Evolutionary conservation across 1,139 yeast species (phyloP).

Genomic region (Debaryomyces sp.): DNA sequence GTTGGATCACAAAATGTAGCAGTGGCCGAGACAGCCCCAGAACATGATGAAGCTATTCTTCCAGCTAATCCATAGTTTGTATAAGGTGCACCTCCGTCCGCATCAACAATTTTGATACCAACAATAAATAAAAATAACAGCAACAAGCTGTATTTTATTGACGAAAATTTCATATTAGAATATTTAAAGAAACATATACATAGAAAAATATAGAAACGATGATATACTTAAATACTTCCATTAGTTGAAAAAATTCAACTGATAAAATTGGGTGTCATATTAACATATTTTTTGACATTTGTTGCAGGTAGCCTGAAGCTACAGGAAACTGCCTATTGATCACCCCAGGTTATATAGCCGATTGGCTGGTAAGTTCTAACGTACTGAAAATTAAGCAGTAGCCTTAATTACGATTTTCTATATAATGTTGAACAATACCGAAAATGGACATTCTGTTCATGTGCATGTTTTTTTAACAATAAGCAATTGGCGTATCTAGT

Average conservation of each 20-base stretch:
- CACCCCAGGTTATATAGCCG: neutral
- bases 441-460: neutral
- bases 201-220: neutral
- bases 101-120: neutral
- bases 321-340: neutral
- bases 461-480: neutral
- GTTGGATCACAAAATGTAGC: conserved; percentile 19
- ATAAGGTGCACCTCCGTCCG: conserved; percentile 13
- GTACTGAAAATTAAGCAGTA: neutral
- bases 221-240: neutral
- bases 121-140: neutral
- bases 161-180: neutral
- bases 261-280: neutral
- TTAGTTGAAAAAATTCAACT: neutral
- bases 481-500: neutral
- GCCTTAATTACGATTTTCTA: neutral
- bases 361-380: neutral
- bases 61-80: conserved; percentile 10
- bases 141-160: neutral
- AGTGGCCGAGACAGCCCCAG: conserved; percentile 4
- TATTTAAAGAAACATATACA: neutral
- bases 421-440: neutral
- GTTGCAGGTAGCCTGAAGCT: neutral
- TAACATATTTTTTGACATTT: neutral
- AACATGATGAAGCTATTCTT: conserved; percentile 22